Percentiles rank a stretch among this genome's conserved stretches.
phyloP scores from a whole-genome alignment of 192 early-diverging fungal genomes.

The Fimicolochytrium jonesii region DNA sequence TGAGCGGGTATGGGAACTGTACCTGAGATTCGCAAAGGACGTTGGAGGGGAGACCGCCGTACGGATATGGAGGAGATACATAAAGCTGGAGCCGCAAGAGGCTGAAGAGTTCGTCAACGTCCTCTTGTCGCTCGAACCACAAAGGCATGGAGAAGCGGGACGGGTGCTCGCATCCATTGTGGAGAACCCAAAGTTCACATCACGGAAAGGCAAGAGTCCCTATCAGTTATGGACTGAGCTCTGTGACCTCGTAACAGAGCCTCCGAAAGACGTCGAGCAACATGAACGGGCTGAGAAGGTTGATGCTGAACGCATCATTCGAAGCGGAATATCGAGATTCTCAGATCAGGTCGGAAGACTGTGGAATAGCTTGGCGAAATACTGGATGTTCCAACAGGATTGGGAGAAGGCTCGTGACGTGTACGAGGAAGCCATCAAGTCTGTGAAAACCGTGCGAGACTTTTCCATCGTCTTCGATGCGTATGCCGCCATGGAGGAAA shows the following conservation, averaged over 20 bases:
- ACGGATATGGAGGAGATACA: conserved; percentile 73
- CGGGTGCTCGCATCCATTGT: conserved; percentile 64
- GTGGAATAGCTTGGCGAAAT: conserved; percentile 81
- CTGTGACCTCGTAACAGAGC: conserved; percentile 72
- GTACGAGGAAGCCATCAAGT: conserved; percentile 83
- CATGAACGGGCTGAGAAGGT: conserved; percentile 44
- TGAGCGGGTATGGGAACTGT: conserved; percentile 78
- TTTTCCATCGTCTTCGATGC: conserved; percentile 96
- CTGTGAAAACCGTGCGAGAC: conserved; percentile 80
- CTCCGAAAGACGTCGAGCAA: conserved; percentile 40
- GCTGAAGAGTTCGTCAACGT: conserved; percentile 72
- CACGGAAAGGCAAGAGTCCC: conserved; percentile 55
- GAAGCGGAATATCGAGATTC: conserved; percentile 77
- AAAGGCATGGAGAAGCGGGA: conserved; percentile 75
- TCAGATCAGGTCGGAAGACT: conserved; percentile 83
- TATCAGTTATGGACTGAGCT: conserved; percentile 80
- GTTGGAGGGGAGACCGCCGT: conserved; percentile 80
- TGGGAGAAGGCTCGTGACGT: conserved; percentile 89
- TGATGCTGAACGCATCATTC: conserved; percentile 75
- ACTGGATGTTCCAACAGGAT: conserved; percentile 68
- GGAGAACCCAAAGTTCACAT: conserved; percentile 67
- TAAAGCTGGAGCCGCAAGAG: conserved; percentile 76
- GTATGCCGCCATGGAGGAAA: conserved; percentile 89
- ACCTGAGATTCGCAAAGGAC: conserved; percentile 71
- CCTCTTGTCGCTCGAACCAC: conserved; percentile 56